Conservation (phyloP, 768 basidiomycete genomes). For the Podaxis sp. region DNA sequence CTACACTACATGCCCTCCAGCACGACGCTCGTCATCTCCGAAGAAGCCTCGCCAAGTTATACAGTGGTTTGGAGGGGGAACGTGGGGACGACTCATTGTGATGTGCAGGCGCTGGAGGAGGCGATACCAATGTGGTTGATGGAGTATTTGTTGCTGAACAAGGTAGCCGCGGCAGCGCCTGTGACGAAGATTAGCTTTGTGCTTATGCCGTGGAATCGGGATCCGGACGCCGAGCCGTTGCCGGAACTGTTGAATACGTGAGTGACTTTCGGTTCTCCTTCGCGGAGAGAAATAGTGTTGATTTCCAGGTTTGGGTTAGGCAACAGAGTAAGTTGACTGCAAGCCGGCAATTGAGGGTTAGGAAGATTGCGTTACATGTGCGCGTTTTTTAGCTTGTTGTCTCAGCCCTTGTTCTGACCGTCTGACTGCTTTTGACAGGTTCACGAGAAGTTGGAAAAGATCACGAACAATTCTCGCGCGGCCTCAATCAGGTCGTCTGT, state of each 20-base stretch:
- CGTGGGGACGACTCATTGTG: slow-evolving; percentile 49
- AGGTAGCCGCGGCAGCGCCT: slow-evolving; percentile 47
- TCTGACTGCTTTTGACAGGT: slow-evolving; percentile 45
- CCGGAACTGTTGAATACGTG: slow-evolving; percentile 87
- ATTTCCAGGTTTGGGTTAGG: no score
- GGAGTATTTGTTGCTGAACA: slow-evolving; percentile 79
- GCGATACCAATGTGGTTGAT: slow-evolving; percentile 86
- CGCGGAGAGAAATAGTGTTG: slow-evolving; percentile 11
- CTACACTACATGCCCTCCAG: slow-evolving; percentile 55
- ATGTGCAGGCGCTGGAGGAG: slow-evolving; percentile 59
- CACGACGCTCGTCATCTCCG: slow-evolving; percentile 74
- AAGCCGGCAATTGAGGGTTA: slow-evolving; percentile 78
- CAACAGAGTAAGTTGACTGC: slow-evolving; percentile 87
- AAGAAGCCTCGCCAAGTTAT: slow-evolving; percentile 78
- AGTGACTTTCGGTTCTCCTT: slow-evolving; percentile 29
- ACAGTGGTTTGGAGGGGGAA: slow-evolving; percentile 74
- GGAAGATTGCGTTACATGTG: slow-evolving; percentile 84
- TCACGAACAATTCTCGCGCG: slow-evolving; percentile 34
- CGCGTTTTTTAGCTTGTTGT: slow-evolving; percentile 21
- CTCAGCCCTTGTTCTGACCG: background rate
- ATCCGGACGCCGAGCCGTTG: slow-evolving; percentile 57
- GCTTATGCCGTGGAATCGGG: slow-evolving; percentile 73
- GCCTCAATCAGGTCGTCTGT: slow-evolving; percentile 37
- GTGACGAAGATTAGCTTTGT: slow-evolving; percentile 86
- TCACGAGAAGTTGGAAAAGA: slow-evolving; percentile 76